These are phyloP conservation scores for Flaveria robusta DNA, from an alignment of 129 eudicot genomes.

Conservation along the genomic window DNA sequence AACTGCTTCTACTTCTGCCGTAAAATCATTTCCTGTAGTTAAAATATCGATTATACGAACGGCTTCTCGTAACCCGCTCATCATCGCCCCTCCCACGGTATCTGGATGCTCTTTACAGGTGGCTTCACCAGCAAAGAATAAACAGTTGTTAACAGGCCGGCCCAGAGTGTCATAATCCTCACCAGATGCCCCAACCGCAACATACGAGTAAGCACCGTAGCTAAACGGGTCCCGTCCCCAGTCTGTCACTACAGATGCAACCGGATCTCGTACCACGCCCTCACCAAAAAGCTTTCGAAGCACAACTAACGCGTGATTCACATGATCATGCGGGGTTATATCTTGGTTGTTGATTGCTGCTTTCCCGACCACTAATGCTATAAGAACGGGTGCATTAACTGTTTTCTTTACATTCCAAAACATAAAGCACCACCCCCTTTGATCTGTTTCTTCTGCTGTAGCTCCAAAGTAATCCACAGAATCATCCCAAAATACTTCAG, in stretches of 20 bases:
- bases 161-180: constrained; percentile 94
- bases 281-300: constrained; percentile 94
- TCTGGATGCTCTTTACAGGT: constrained; percentile 99
- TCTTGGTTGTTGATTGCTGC: constrained; percentile 77
- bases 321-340: constrained; percentile 63
- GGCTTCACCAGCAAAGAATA: constrained; percentile 99
- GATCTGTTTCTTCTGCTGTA: constrained; percentile 75
- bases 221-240: constrained; percentile 99
- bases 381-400: constrained; percentile 94
- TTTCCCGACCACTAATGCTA: constrained; percentile 92
- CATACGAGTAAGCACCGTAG: constrained; percentile 97
- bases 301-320: constrained; percentile 69
- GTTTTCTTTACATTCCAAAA: constrained; percentile 97
- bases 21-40: constrained; percentile 75
- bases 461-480: constrained; percentile 96
- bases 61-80: constrained; percentile 98
- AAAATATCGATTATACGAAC: constrained; percentile 84
- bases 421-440: constrained; percentile 95
- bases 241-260: constrained; percentile 90
- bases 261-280: constrained; percentile 70
- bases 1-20: constrained; percentile 84
- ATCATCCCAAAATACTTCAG: constrained; percentile 97
- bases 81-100: constrained; percentile 99
- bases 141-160: constrained; percentile 74
- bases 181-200: constrained; percentile 94